A percentile compares a stretch with the other conserved stretches of the same genome.
Conservation (phyloP, 2,329 filamentous ascomycete species). For the Nemania serpens region DNA sequence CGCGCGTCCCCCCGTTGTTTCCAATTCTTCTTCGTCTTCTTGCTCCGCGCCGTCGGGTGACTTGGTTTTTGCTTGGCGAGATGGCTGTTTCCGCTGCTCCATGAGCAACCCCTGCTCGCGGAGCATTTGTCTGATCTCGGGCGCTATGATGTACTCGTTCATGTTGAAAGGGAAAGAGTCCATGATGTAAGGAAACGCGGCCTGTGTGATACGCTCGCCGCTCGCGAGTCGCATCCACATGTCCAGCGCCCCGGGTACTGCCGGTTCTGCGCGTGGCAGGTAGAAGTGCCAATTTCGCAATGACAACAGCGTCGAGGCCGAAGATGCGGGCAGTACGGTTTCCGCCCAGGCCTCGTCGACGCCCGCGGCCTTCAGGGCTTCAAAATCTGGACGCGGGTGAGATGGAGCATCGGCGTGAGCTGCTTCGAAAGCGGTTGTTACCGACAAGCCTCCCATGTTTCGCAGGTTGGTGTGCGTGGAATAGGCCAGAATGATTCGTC, state of each 20-base stretch:
- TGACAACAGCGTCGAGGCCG: slow-evolving; percentile 25
- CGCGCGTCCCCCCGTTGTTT: slow-evolving; percentile 1
- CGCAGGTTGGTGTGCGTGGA: too few relatives aligned
- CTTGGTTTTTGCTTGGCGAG: too few relatives aligned
- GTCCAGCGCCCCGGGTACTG: slow-evolving; percentile 50
- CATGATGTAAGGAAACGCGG: too few relatives aligned
- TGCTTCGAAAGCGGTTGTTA: slow-evolving; percentile 25
- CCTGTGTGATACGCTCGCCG: too few relatives aligned
- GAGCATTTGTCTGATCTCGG: too few relatives aligned
- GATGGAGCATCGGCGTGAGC: slow-evolving; percentile 12
- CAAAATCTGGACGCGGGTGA: slow-evolving; percentile 24
- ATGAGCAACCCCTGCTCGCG: too few relatives aligned
- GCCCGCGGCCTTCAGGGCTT: slow-evolving; percentile 11
- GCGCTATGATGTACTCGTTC: too few relatives aligned
- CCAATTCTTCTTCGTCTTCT: neutral
- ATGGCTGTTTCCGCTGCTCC: too few relatives aligned
- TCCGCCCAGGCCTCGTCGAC: slow-evolving; percentile 31
- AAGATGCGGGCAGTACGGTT: slow-evolving; percentile 5
- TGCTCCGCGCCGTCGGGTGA: slow-evolving; percentile 20
- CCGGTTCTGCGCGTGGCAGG: slow-evolving; percentile 16
- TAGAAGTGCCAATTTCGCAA: slow-evolving; percentile 30
- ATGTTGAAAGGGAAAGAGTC: too few relatives aligned
- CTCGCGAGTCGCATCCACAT: too few relatives aligned
- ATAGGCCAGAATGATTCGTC: too few relatives aligned
- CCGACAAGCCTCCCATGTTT: slow-evolving; percentile 13